These are phyloP conservation scores for Fomitopsis pinicola DNA, from an alignment of 1,284 basidiomycete genomes.

Conservation along the genomic window DNA sequence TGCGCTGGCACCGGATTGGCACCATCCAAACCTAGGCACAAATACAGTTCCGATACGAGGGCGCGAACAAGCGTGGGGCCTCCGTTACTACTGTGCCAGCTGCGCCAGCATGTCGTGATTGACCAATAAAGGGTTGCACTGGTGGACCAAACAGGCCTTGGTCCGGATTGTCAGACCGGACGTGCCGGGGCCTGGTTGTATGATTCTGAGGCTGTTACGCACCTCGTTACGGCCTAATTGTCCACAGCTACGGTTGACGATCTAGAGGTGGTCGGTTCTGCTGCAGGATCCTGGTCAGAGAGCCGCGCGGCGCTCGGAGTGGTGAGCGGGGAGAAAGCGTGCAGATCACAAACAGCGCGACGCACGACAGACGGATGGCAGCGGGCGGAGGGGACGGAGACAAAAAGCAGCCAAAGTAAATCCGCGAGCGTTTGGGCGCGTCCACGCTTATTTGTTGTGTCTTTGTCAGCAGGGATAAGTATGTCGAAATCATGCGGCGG, in stretches of 20 bases:
- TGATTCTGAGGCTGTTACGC: not conserved
- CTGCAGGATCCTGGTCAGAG: not conserved
- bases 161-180: not conserved
- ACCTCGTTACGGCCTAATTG: not conserved
- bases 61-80: not conserved
- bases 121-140: not conserved
- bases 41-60: not conserved
- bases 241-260: not conserved
- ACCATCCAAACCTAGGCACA: conserved; percentile 1
- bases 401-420: not conserved
- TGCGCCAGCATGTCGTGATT: not conserved
- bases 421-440: not conserved
- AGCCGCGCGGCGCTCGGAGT: not conserved
- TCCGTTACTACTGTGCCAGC: not conserved
- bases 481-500: not conserved
- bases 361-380: not conserved
- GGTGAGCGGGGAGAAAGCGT: too few species aligned
- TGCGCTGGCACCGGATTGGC: not conserved
- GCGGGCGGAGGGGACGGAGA: not conserved
- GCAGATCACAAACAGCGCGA: not conserved
- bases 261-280: not conserved
- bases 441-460: not conserved
- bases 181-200: not conserved
- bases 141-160: not conserved
- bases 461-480: conserved; percentile 2